Evolutionary conservation across 345 rosid species (phyloP).

Genomic region (Syzygium aqueum): DNA sequence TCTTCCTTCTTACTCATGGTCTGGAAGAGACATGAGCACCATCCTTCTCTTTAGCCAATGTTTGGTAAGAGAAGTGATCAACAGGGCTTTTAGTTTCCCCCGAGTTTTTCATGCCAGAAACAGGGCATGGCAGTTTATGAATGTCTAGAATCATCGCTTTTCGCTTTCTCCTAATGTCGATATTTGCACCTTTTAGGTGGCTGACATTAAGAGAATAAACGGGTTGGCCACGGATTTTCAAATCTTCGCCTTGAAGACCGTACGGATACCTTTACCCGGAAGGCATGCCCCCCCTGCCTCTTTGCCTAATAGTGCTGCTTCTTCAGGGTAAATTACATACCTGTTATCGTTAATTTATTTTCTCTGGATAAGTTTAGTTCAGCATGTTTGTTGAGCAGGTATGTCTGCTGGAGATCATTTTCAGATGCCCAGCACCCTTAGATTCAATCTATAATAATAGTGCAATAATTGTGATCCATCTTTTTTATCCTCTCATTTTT

Average conservation of each 20-base stretch:
- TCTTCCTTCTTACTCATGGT: neutral
- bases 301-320: constrained; percentile 4
- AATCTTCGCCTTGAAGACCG: constrained; percentile 26
- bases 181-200: constrained; percentile 11
- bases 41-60: neutral
- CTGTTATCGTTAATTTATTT: neutral
- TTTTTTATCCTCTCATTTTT: neutral
- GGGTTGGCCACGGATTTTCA: constrained; percentile 30
- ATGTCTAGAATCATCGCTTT: neutral
- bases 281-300: constrained; percentile 24
- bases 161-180: neutral
- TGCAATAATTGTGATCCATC: neutral
- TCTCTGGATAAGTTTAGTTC: neutral
- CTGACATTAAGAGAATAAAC: constrained; percentile 25
- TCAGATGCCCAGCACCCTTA: neutral
- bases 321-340: constrained; percentile 7
- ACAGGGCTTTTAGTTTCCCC: neutral
- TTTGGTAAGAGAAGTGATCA: neutral
- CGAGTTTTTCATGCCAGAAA: neutral
- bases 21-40: neutral
- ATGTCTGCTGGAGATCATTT: neutral
- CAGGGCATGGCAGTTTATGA: neutral
- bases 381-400: neutral
- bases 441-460: neutral
- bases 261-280: constrained; percentile 29